These are phyloP conservation scores for Goffeauzyma gilvescens DNA, from an alignment of 768 basidiomycete species.

Conservation along the genomic window DNA sequence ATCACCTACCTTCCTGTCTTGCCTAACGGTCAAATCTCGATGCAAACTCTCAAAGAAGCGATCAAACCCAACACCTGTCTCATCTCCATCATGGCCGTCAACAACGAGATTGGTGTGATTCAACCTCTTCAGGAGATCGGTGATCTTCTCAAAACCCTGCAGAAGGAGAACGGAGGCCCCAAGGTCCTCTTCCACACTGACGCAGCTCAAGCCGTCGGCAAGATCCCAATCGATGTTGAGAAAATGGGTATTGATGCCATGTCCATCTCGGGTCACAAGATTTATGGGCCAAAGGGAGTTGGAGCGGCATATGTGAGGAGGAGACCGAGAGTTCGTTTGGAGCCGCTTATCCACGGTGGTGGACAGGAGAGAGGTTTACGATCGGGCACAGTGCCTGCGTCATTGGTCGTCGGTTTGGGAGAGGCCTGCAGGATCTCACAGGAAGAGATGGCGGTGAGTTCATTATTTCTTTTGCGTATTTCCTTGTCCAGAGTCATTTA, in stretches of 20 bases:
- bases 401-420: constrained; percentile 76
- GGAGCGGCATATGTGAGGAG: constrained; percentile 87
- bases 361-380: constrained; percentile 91
- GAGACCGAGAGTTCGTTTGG: constrained; percentile 75
- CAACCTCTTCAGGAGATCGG: constrained; percentile 95
- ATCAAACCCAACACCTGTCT: constrained; percentile 82
- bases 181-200: constrained; percentile 84
- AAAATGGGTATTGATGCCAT: constrained; percentile 86
- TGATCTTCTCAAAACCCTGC: constrained; percentile 42
- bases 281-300: constrained; percentile 93
- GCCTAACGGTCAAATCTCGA: constrained; percentile 57
- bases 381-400: constrained; percentile 80
- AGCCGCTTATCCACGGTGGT: constrained; percentile 86
- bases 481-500: background rate
- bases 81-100: constrained; percentile 96
- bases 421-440: constrained; percentile 85
- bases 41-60: constrained; percentile 61
- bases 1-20: constrained; percentile 93
- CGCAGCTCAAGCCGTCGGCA: constrained; percentile 84
- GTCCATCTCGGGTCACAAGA: constrained; percentile 86
- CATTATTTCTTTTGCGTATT: too few relatives aligned
- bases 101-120: constrained; percentile 98
- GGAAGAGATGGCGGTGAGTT: constrained; percentile 76
- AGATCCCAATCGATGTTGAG: constrained; percentile 81
- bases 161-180: constrained; percentile 50